Percentiles rank a stretch among this genome's conserved stretches.
Evolutionary conservation across 73 alveolate species (phyloP).

Genomic region (Breviolum minutum): DNA sequence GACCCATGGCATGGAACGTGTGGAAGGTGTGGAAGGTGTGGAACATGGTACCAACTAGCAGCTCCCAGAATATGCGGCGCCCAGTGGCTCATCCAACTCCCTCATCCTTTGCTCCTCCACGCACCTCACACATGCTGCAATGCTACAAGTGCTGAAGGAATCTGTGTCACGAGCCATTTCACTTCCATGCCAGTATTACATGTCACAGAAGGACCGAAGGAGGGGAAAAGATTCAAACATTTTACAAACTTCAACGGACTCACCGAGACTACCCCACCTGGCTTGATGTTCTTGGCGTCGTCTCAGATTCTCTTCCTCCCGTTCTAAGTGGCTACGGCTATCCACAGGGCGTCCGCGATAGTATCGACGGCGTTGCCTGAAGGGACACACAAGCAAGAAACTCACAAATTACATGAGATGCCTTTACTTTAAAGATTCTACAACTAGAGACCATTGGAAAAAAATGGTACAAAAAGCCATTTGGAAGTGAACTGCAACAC

Average conservation of each 20-base stretch:
- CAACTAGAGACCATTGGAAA: too few relatives aligned
- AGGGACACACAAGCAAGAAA: background rate
- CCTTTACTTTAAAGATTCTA: too few relatives aligned
- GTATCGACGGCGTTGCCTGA: conserved; percentile 91
- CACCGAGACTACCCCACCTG: conserved; percentile 29
- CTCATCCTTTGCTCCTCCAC: conserved; percentile 77
- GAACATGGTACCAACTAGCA: background rate
- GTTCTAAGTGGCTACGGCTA: conserved; percentile 71
- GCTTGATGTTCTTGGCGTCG: conserved; percentile 83
- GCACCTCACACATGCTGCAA: background rate
- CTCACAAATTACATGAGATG: too few relatives aligned
- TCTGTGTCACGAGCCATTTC: background rate
- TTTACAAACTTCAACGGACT: background rate
- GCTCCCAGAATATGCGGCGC: background rate
- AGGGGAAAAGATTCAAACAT: background rate
- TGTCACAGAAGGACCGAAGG: too few relatives aligned
- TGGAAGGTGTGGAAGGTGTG: background rate
- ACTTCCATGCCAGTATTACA: background rate
- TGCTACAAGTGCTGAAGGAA: background rate
- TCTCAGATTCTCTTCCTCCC: conserved; percentile 83
- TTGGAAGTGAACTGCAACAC: too few relatives aligned
- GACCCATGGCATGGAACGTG: background rate
- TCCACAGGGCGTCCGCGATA: conserved; percentile 82
- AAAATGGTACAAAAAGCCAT: too few relatives aligned
- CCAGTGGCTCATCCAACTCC: conserved; percentile 73